Percentiles rank a stretch among this genome's conserved stretches.
These are phyloP conservation scores for Mesostigma viride DNA, from an alignment of 139 green algal genomes.

Conservation along the genomic window DNA sequence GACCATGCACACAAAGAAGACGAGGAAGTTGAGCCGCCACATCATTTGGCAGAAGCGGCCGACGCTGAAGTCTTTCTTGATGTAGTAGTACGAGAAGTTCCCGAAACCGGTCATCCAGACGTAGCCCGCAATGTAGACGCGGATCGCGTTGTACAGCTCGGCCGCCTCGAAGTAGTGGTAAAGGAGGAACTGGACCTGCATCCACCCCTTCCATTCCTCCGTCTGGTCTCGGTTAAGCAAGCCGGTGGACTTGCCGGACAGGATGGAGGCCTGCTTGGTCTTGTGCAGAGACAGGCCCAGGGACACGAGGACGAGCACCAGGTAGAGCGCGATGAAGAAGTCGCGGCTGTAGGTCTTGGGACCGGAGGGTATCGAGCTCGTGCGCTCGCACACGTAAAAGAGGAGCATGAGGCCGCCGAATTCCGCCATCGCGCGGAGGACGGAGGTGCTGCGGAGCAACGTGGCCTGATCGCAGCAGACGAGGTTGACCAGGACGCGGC, in stretches of 20 bases:
- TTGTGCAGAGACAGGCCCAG: conserved; percentile 32
- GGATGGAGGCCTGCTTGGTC: background rate
- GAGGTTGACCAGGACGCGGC: background rate
- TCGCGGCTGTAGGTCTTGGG: conserved; percentile 52
- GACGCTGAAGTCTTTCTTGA: conserved; percentile 55
- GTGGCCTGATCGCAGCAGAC: background rate
- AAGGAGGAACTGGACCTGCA: conserved; percentile 81
- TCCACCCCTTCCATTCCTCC: conserved; percentile 88
- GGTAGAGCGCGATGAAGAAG: conserved; percentile 73
- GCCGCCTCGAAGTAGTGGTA: conserved; percentile 90
- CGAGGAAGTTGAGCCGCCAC: conserved; percentile 93
- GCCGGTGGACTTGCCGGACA: conserved; percentile 40
- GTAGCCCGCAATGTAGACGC: conserved; percentile 90
- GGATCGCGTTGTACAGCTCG: conserved; percentile 94
- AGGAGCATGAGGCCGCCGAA: conserved; percentile 72
- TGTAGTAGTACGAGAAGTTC: conserved; percentile 95
- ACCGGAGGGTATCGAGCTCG: conserved; percentile 14
- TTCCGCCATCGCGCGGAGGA: conserved; percentile 34
- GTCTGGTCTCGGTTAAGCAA: conserved; percentile 87
- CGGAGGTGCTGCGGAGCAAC: background rate
- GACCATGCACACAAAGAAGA: conserved; percentile 61
- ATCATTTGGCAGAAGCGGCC: conserved; percentile 86
- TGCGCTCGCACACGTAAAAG: conserved; percentile 79
- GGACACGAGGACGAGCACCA: conserved; percentile 21
- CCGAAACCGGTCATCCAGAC: conserved; percentile 97